Percentiles rank a stretch among this genome's conserved stretches.
Evolutionary conservation across 768 basidiomycete genomes (phyloP).

Genomic region (Boletus barrowsii): DNA sequence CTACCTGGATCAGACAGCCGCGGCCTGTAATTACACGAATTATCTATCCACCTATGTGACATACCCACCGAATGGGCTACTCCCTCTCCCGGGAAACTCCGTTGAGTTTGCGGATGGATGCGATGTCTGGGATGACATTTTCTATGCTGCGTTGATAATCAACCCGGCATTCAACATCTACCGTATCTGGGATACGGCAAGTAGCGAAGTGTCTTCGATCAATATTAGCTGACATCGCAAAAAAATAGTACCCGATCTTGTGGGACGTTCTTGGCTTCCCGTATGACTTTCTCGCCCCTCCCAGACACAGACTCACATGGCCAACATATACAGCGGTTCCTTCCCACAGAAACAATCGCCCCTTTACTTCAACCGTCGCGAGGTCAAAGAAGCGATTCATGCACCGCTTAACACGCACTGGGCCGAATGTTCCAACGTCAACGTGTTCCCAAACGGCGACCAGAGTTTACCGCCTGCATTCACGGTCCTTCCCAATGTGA

Average conservation of each 20-base stretch:
- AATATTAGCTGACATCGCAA: background rate
- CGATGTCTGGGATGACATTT: constrained; percentile 66
- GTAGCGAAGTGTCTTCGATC: constrained; percentile 5
- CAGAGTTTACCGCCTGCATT: constrained; percentile 58
- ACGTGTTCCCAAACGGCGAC: constrained; percentile 65
- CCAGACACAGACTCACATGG: background rate
- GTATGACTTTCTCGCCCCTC: constrained; percentile 33
- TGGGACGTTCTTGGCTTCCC: constrained; percentile 87
- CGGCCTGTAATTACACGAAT: constrained; percentile 55
- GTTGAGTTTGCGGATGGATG: constrained; percentile 48
- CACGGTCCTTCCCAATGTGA: constrained; percentile 68
- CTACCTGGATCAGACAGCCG: constrained; percentile 51
- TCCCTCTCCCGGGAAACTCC: constrained; percentile 67
- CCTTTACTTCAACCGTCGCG: constrained; percentile 64
- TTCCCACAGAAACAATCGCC: constrained; percentile 56
- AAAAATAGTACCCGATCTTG: constrained; percentile 50
- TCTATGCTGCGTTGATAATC: constrained; percentile 56
- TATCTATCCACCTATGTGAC: constrained; percentile 62
- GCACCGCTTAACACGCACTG: constrained; percentile 61
- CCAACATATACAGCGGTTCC: constrained; percentile 42
- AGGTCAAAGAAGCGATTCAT: constrained; percentile 67
- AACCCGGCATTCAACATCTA: constrained; percentile 81
- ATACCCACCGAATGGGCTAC: constrained; percentile 62
- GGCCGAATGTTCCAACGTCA: constrained; percentile 56
- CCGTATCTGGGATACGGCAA: constrained; percentile 66